Conservation (phyloP, 331 rosid genomes). For the Malus hybrid region DNA sequence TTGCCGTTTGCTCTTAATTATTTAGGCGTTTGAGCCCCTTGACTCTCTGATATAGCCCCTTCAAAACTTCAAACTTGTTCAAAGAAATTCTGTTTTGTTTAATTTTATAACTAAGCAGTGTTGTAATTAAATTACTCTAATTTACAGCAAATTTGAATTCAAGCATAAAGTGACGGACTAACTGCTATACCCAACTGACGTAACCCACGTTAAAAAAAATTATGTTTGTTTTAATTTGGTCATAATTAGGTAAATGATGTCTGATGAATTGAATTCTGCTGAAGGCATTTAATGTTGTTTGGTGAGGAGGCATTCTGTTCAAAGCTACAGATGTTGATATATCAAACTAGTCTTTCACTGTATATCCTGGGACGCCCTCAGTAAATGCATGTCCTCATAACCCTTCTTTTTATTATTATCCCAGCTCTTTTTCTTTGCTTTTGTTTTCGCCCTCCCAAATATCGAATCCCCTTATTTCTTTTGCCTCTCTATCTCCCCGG, state of each 20-base stretch:
- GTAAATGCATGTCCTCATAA: neutral
- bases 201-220: too few species aligned
- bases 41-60: neutral
- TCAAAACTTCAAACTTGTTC: neutral
- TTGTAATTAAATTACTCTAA: too few species aligned
- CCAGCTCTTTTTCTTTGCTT: neutral
- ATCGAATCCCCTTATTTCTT: neutral
- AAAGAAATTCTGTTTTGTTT: neutral
- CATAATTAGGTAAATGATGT: neutral
- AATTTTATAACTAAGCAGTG: too few species aligned
- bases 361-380: neutral
- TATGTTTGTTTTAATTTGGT: neutral
- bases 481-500: slow-evolving; percentile 2
- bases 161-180: too few species aligned
- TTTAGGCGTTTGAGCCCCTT: neutral
- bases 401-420: neutral
- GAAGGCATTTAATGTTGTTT: slow-evolving; percentile 2
- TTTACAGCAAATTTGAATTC: too few species aligned
- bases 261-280: neutral
- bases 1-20: neutral
- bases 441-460: neutral
- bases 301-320: slow-evolving; percentile 1
- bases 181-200: too few species aligned
- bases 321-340: slow-evolving; percentile 10
- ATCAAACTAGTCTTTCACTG: neutral